phyloP scores from a whole-genome alignment of 2,329 filamentous ascomycete genomes.

The Ambrosiella beaveri region DNA sequence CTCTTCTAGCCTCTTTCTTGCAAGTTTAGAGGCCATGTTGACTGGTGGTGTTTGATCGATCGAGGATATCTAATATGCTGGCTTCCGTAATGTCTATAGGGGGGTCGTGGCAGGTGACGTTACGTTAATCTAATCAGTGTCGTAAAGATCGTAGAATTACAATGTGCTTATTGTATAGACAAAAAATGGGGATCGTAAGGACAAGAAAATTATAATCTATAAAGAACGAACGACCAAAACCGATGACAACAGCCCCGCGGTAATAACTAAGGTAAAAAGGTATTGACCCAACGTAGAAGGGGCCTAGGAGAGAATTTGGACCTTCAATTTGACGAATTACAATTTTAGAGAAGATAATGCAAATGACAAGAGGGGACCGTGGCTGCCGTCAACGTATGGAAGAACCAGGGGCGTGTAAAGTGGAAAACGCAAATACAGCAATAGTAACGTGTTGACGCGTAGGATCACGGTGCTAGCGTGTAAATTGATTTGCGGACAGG shows the following conservation, averaged over 20 bases:
- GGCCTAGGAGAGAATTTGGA: neutral
- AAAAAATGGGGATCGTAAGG: neutral
- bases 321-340: neutral
- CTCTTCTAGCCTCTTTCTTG: slow-evolving; percentile 49
- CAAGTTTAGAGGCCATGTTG: slow-evolving; percentile 25
- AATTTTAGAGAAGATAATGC: slow-evolving; percentile 1
- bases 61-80: too few species aligned
- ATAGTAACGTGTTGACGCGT: neutral
- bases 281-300: too few species aligned
- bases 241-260: neutral
- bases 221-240: too few species aligned
- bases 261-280: neutral
- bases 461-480: neutral
- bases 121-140: neutral
- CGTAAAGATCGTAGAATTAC: neutral
- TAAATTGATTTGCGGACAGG: neutral
- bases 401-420: slow-evolving; percentile 7
- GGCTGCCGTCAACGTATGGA: neutral
- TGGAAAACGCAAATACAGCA: neutral
- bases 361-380: neutral
- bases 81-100: too few species aligned
- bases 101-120: neutral
- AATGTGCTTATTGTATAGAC: neutral
- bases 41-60: too few species aligned
- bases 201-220: neutral